Base-by-base conservation (phyloP, 1,284 basidiomycete species). In the Ganoderma multipileum region DNA sequence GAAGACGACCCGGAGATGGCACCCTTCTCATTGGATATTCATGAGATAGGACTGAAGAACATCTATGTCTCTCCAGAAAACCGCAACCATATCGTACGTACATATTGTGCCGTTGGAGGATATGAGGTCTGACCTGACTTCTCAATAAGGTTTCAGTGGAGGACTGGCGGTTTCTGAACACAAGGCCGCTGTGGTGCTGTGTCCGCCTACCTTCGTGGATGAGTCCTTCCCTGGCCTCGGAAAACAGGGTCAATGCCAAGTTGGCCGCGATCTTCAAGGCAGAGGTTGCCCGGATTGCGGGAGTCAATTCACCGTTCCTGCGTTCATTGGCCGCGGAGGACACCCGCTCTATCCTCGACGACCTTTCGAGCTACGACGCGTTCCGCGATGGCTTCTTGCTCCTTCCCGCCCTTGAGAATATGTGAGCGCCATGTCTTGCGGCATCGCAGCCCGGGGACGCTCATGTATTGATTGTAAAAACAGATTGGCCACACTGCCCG, bases 381-480 rank as follows among this genome's bases (percentile, higher is more conserved):
- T 78, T 81, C 69, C 75, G 72, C 12, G 79, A 81, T 52, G 79
- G 78, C 12, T 81, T 80, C 69, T 70, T 81, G 7, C 66, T 81
- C 5, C 70, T 80, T 26, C 79, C 80, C 7, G 77, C 78, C 23
- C 74, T 81, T 38, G 76, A 81, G 70, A 80, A 79, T 74, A 78
- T 80, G 79, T 80, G 58, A 69, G 79, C 68, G 16, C 28, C 39
- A 39, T 55, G 26, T 38, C 18, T 14, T 50, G 26, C 57, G 26
- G 52, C 61, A 30, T 30, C 57, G 23, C 23, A 6, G 7, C n/a
- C 44, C 38, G 8, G 38, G 33, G 42, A 47, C 66, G 42, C 68
- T 72, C 66, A 70, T 44, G 12, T 20, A 42, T 63, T 64, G 55
- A 67, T 33, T 55, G 42, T 62, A 26, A 47, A 55, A 47, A 39